Evolutionary conservation across 352 stramenopile genomes (phyloP).

Genomic region (Pythium utonaiense): DNA sequence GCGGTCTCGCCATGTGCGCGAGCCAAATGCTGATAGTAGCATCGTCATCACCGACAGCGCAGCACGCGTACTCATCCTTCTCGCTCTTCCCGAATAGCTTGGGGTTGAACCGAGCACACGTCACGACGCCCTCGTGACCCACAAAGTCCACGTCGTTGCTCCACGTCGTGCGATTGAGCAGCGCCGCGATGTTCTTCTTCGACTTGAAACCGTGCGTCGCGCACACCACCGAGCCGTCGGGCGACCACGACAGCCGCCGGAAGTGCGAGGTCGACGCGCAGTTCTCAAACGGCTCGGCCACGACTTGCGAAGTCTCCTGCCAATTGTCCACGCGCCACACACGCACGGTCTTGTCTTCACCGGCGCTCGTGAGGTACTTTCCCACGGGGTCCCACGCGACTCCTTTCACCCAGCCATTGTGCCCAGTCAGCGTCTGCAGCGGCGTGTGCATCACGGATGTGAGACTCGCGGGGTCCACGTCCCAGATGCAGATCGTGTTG

Average conservation of each 20-base stretch:
- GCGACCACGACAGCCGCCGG: slow-evolving; percentile 79
- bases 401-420: slow-evolving; percentile 87
- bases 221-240: slow-evolving; percentile 75
- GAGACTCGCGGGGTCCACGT: slow-evolving; percentile 51
- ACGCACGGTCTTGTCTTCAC: slow-evolving; percentile 84
- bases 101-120: slow-evolving; percentile 76
- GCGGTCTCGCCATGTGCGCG: slow-evolving; percentile 64
- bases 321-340: slow-evolving; percentile 83
- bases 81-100: slow-evolving; percentile 56
- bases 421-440: slow-evolving; percentile 66
- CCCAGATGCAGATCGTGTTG: slow-evolving; percentile 87
- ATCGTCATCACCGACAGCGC: slow-evolving; percentile 76
- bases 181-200: slow-evolving; percentile 82
- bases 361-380: slow-evolving; percentile 85
- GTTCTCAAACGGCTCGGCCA: slow-evolving; percentile 69
- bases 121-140: slow-evolving; percentile 75
- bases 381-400: slow-evolving; percentile 85
- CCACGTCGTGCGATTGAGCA: slow-evolving; percentile 76
- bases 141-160: slow-evolving; percentile 86
- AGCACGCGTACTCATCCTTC: slow-evolving; percentile 87
- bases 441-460: slow-evolving; percentile 75
- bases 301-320: slow-evolving; percentile 50
- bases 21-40: slow-evolving; percentile 86
- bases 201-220: slow-evolving; percentile 83
- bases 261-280: slow-evolving; percentile 84